Evolutionary conservation across 2,329 filamentous ascomycete genomes (phyloP), one percentile per base, ranked within the genome.

Genomic region (Colletotrichum sp.): DNA sequence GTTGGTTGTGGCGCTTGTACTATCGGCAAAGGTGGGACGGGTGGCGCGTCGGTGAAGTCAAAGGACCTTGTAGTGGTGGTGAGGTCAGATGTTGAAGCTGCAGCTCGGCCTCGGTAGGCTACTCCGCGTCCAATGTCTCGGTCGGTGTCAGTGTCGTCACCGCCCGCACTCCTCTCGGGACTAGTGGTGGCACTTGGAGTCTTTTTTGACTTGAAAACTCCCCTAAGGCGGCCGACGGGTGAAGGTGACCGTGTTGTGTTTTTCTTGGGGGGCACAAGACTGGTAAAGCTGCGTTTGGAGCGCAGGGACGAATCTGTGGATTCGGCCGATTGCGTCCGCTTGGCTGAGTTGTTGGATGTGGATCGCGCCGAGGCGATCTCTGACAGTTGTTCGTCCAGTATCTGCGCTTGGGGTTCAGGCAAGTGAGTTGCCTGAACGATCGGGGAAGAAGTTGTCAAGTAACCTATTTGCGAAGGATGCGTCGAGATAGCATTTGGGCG

Each of bases 371-470:
- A 80, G 68, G 81, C 76, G 63, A 75, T 66, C 64, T 81, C 78
- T 67, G 78, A 71, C 44, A 79, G 72, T 68, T 78, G 82, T 30
- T 82, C 81, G 67, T 87, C 85, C 64, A 84, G 80, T 39, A 80
- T 79, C 75, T 88, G 87, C 24, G 85, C 81, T 67, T 88, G 87
- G 63, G 87, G 86, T 67, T 88, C 87, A 65, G 87, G 86, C 68
- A 89, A 81, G 78, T 90, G 89, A 28, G 86, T 87, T 65, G 90
- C 89, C 80, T 93, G 92, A 67, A 94, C 89, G 75, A 93, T 84
- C 36, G 93, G 92, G 26, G 93, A 94, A 34, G 93, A 94, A 39
- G 92, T 91, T 65, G 93, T 94, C 76, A 94, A 87, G 83, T 94
- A 92, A 77, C 92, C 92, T 80, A 91, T 89, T 80, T 94, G 92